Evolutionary conservation across 2,329 filamentous ascomycete species (phyloP).

Genomic region (Diaporthe sp.): DNA sequence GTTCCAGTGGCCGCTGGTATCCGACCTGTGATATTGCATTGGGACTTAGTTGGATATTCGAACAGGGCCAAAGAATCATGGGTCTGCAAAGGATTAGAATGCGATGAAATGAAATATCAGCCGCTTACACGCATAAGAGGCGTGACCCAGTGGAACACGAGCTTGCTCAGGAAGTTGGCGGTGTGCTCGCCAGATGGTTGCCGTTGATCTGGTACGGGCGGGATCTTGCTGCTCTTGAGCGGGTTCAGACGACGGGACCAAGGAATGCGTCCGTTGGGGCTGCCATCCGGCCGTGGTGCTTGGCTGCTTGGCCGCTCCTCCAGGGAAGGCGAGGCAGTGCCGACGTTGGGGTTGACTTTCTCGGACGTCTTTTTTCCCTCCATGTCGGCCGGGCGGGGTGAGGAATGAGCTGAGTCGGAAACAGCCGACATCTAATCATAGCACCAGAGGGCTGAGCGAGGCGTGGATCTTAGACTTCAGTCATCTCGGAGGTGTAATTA

Average conservation of each 20-base stretch:
- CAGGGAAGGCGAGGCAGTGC: conserved; percentile 4
- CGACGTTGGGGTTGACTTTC: background rate
- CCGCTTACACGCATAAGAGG: conserved; percentile 75
- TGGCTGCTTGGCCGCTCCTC: conserved; percentile 4
- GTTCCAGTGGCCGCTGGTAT: conserved; percentile 85
- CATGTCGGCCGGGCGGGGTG: background rate
- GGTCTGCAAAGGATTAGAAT: background rate
- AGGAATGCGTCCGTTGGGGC: conserved; percentile 47
- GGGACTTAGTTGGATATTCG: background rate
- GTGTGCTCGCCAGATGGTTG: conserved; percentile 75
- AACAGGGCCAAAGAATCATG: background rate
- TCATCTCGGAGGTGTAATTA: background rate
- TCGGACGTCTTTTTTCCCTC: background rate
- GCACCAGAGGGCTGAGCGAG: background rate
- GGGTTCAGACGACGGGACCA: conserved; percentile 76
- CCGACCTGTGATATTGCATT: conserved; percentile 65
- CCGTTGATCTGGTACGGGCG: conserved; percentile 67
- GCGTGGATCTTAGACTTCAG: conserved; percentile 2
- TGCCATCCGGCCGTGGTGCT: background rate
- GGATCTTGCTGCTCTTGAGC: conserved; percentile 68
- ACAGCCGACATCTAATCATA: conserved; percentile 16
- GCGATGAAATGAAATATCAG: background rate
- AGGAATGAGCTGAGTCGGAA: background rate
- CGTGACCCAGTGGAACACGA: conserved; percentile 92
- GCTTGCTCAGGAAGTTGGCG: conserved; percentile 78